Base-by-base conservation (phyloP, 2,329 filamentous ascomycete genomes). In the Phyllosticta ampelicida region DNA sequence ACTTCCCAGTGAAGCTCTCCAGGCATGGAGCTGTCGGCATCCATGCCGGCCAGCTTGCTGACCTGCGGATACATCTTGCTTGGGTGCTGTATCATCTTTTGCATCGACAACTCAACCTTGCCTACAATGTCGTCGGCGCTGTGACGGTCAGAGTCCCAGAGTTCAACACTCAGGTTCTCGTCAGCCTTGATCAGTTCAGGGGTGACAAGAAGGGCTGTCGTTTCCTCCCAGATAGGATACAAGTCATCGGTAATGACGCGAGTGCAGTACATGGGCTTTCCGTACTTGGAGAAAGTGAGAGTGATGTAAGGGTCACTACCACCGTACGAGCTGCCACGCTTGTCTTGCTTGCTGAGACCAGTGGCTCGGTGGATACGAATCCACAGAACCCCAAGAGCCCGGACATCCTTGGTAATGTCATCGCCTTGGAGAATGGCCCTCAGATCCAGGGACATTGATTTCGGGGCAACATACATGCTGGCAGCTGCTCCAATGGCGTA, bases 191-290 rank as follows among this genome's bases (percentile, higher is more conserved):
- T 89, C 56, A 96, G 79, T 63, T 96, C 91, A 0, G 89, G 82
- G 0, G 89, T 96, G 5, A 99, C 89, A 16, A 96, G 77, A 18
- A 97, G 78, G 23, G 89, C 90, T 50, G 89, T 85, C 1, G 84
- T 88, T 73, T 97, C 94, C 66, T 94, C 88, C 77, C 95, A 97
- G 4, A 96, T 80, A 0, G 94, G 94, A 67, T 97, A 95, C 57
- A 96, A 80, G 64, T 96, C 87, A 67, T 97, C 92, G 55, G 92
- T 90, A 62, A 97, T 96, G 55, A 97, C 91, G 53, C 94, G 85
- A 1, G 94, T 97, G 72, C 91, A 96, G 73, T 96, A 97, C 82
- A 96, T 95, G 1, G 92, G 92, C 74, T 99, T 99, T 59, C 88
- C 89, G 65, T 96, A 97, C 71, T 97, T 96, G 66, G 89, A 95